These are phyloP conservation scores for Cyclanthera cordifolia DNA, from an alignment of 306 rosid species.

Conservation along the genomic window DNA sequence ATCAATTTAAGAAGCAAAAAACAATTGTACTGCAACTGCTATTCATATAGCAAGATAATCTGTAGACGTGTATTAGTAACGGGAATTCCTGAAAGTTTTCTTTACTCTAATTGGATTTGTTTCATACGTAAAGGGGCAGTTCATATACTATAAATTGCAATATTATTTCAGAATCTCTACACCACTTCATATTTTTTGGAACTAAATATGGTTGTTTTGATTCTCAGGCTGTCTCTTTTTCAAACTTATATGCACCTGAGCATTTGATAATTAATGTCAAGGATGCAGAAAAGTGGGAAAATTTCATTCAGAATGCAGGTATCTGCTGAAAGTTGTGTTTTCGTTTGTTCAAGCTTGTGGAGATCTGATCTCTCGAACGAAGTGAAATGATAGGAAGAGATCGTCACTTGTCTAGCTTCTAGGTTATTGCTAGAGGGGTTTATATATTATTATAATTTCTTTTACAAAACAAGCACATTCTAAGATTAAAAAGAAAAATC, in stretches of 20 bases:
- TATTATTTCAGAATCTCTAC: not conserved
- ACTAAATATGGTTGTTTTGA: slow-evolving; percentile 8
- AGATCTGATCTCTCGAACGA: too few species aligned
- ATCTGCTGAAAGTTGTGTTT: not conserved
- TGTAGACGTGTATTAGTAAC: not conserved
- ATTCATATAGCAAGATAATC: not conserved
- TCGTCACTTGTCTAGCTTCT: not conserved
- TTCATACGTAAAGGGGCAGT: not conserved
- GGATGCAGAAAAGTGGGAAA: slow-evolving; percentile 97
- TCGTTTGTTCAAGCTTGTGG: not conserved
- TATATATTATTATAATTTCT: not conserved
- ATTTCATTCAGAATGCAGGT: slow-evolving; percentile 94
- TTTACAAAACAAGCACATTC: not conserved
- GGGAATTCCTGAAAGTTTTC: slow-evolving; percentile 2
- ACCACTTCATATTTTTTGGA: not conserved
- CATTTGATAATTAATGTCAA: slow-evolving; percentile 80
- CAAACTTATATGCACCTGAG: slow-evolving; percentile 92
- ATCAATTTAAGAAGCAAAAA: not conserved
- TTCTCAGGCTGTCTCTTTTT: slow-evolving; percentile 80
- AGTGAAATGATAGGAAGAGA: too few species aligned
- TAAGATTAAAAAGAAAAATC: not conserved
- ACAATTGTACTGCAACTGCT: not conserved
- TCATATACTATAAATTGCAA: not conserved
- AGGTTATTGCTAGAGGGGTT: not conserved
- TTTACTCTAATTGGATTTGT: not conserved